phyloP scores from a whole-genome alignment of 1,284 basidiomycete genomes.

The Coniophora puteana region DNA sequence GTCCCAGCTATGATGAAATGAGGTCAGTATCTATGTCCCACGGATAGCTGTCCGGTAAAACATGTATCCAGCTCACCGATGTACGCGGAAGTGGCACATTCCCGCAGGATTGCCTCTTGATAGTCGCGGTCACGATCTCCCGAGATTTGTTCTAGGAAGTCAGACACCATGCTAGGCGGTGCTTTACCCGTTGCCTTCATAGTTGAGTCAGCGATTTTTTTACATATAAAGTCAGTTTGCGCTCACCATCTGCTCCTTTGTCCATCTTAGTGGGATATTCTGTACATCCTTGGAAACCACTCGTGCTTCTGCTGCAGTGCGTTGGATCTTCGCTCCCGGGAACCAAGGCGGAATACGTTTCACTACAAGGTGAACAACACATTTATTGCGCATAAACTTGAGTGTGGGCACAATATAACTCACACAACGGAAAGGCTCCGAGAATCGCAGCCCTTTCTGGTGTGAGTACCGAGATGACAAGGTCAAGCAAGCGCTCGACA shows the following conservation, averaged over 20 bases:
- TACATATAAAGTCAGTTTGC: neutral
- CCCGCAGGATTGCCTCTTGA: constrained; percentile 18
- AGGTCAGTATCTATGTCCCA: constrained; percentile 3
- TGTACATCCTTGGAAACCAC: constrained; percentile 12
- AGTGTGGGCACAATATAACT: constrained; percentile 1
- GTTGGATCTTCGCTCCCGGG: constrained; percentile 18
- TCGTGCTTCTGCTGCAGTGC: constrained; percentile 9
- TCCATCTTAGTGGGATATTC: constrained; percentile 18
- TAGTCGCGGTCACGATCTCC: constrained; percentile 9
- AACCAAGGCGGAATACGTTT: constrained; percentile 19
- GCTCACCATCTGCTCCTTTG: constrained; percentile 20
- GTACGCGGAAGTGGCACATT: constrained; percentile 18
- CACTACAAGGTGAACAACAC: constrained; percentile 10
- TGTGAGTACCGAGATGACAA: constrained; percentile 13
- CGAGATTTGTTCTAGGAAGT: constrained; percentile 9
- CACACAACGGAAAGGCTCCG: constrained; percentile 16
- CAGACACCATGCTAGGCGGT: constrained; percentile 20
- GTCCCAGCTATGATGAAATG: constrained; percentile 11
- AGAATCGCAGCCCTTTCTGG: constrained; percentile 17
- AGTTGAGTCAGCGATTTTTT: neutral
- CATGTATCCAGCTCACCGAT: constrained; percentile 8
- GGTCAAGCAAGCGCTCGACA: constrained; percentile 9
- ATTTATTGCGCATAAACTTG: too few relatives aligned
- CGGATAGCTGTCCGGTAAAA: constrained; percentile 6
- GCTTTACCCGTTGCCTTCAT: constrained; percentile 18